phyloP scores from a whole-genome alignment of 2,329 filamentous ascomycete genomes.

The Nemania sp. region DNA sequence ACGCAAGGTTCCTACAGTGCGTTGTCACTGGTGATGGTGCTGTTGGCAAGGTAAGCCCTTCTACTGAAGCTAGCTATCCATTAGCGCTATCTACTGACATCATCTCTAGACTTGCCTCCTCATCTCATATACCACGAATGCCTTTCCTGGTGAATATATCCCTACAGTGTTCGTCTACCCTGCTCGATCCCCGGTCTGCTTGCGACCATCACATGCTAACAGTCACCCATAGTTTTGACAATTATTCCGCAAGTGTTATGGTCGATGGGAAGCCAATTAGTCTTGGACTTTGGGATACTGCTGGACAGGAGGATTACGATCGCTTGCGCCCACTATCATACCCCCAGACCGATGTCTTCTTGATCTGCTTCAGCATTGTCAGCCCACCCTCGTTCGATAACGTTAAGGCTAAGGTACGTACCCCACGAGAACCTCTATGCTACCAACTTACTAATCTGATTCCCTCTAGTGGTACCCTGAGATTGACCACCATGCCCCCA shows the following conservation, averaged over 20 bases:
- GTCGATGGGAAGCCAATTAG: conserved; percentile 98
- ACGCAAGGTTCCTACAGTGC: conserved; percentile 70
- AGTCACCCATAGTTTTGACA: conserved; percentile 80
- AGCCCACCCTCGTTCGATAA: conserved; percentile 98
- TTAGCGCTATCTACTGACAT: conserved; percentile 12
- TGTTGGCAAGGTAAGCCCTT: conserved; percentile 86
- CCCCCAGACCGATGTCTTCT: conserved; percentile 97
- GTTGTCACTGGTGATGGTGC: conserved; percentile 99
- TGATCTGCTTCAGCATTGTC: conserved; percentile 98
- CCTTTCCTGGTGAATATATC: conserved; percentile 99
- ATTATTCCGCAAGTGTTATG: conserved; percentile 99
- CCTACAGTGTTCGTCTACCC: conserved; percentile 87
- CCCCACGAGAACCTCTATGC: neutral
- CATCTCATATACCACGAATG: conserved; percentile 99
- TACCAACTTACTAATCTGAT: conserved; percentile 34
- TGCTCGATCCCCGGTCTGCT: neutral
- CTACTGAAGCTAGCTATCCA: too few relatives aligned
- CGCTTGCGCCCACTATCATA: conserved; percentile 94
- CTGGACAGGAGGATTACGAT: conserved; percentile 98
- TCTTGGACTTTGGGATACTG: conserved; percentile 97
- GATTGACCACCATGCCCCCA: conserved; percentile 95
- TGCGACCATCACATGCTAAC: conserved; percentile 36
- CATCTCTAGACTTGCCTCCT: conserved; percentile 87
- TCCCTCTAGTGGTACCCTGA: conserved; percentile 87
- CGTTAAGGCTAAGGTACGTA: conserved; percentile 92